Base-by-base conservation (phyloP, 257 asterid species). In the Solanum clarkiae region DNA sequence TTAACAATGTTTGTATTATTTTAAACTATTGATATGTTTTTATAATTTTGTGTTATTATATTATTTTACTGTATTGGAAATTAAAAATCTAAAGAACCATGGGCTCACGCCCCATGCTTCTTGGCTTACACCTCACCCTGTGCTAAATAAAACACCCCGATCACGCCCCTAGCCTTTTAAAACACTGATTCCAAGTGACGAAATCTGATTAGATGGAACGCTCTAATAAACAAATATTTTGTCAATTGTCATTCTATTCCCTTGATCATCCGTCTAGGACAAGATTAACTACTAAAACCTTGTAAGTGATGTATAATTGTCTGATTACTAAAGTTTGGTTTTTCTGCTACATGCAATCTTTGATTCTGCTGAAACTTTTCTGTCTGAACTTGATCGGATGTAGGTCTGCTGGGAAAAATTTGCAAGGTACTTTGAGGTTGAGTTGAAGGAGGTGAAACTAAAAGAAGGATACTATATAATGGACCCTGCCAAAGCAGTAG, bases 401-500 rank as follows among this genome's bases (percentile, higher is more conserved):
- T 62, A 92, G 98, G 97, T 94, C 84, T 94, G 95, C 87, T 93
- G 97, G 98, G 95, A 94, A 81, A 94, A 94, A 87, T 94, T 93
- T 69, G 95, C 95, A 1, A 90, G 94, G 86, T 94, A 92, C 88
- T 94, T 93, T 63, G 98, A 93, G 87, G 98, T 94, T 42, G 98
- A 94, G 75, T 47, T 94, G 88, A 94, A 92, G 83, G 97, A 94
- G 87, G 96, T 93, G 69, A 93, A 93, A 89, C 86, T 94, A 51
- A 89, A 82, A 75, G 94, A 94, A 90, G 98, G 95, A 12, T 92
- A 87, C 87, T 94, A 93, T 44, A 89, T 93, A 8, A 91, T 94
- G 95, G 94, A 93, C 84, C 97, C 97, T 4, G 85, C 32, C 20
- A 70, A 92, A 88, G 97, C 98, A 32, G 96, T 90, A 42, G 95